Conservation (phyloP, 345 rosid genomes). For the Sonneratia caseolaris region DNA sequence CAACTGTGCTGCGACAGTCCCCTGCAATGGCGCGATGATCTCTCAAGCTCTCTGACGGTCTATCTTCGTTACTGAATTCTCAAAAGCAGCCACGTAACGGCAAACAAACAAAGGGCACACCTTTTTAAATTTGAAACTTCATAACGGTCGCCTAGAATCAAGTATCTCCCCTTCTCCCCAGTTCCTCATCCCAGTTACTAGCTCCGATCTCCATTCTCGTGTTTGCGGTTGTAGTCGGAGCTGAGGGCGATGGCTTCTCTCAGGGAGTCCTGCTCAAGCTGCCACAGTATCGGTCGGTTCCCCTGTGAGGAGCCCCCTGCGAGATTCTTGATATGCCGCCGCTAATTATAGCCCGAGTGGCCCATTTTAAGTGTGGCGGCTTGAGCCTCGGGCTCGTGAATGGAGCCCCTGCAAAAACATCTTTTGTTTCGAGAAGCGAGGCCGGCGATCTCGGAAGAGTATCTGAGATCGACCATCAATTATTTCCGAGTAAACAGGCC, state of each 20-base stretch:
- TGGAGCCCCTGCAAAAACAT: conserved; percentile 35
- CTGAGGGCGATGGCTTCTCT: conserved; percentile 49
- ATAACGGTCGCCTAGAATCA: neutral
- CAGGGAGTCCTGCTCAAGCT: conserved; percentile 83
- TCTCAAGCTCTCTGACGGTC: no score
- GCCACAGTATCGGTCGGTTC: conserved; percentile 57
- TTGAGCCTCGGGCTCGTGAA: conserved; percentile 62
- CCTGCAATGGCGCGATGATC: no score
- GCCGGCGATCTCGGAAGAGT: conserved; percentile 56
- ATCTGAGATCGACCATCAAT: conserved; percentile 59
- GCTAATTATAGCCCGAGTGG: conserved; percentile 67
- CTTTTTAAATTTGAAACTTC: neutral
- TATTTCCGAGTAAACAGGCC: conserved; percentile 59
- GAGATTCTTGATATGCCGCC: conserved; percentile 73
- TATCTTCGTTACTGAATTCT: no score
- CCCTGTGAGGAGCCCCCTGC: conserved; percentile 60
- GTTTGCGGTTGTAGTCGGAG: neutral
- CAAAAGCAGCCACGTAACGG: neutral
- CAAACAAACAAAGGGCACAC: neutral
- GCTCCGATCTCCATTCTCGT: neutral
- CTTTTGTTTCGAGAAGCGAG: conserved; percentile 60
- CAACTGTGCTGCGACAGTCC: no score
- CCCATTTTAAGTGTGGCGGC: conserved; percentile 71
- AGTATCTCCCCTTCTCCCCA: neutral
- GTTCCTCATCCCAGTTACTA: neutral